Base-by-base conservation (phyloP, 345 rosid genomes). In the Arabidopsis suecica region DNA sequence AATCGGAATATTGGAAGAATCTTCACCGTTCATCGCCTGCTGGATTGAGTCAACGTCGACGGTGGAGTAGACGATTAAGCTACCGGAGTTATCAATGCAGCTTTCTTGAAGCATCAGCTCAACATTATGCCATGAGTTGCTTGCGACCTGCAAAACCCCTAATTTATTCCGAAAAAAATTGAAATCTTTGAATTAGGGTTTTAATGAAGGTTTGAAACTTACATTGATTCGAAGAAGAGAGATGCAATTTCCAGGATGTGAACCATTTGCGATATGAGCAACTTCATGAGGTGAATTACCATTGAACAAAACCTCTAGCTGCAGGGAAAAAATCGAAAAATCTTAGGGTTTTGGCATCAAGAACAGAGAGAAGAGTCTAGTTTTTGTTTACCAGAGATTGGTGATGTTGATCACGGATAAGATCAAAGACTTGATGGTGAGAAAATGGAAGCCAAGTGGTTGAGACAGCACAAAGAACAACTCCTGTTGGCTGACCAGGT, bases 51-150 rank as follows among this genome's bases (percentile, higher is more conserved):
- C 88, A 0, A 94, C 89, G 7, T 86, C 91, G 1, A 94, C 86
- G 10, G 89, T 82, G 28, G 92, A 78, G 89, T 86, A 94, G 3
- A 94, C 93, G 9, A 94, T 85, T 9, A 86, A 86, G 80, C 96
- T 84, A 13, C 97, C 93, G 4, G 97, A 91, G 69, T 84, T 78
- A 71, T 95, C 96, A 0, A 89, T 86, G 79, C 92, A 88, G 77
- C 97, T 89, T 76, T 95, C 99, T 80, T 90, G 99, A 22, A 95
- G 88, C 87, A 95, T 82, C 36, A 95, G 85, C 83, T 92, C 97
- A 3, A 92, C 88, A 10, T 90, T 81, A 53, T 93, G 97, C 20
- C 93, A 88, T 56, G 97, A 92, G 81, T 92, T 89, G 82, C 96
- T 86, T 0, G 97, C 86, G 22, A 90, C 96, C 96, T 90, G 75